Conservation (phyloP, 495 filamentous ascomycete species). For the Hamigera avellanea region DNA sequence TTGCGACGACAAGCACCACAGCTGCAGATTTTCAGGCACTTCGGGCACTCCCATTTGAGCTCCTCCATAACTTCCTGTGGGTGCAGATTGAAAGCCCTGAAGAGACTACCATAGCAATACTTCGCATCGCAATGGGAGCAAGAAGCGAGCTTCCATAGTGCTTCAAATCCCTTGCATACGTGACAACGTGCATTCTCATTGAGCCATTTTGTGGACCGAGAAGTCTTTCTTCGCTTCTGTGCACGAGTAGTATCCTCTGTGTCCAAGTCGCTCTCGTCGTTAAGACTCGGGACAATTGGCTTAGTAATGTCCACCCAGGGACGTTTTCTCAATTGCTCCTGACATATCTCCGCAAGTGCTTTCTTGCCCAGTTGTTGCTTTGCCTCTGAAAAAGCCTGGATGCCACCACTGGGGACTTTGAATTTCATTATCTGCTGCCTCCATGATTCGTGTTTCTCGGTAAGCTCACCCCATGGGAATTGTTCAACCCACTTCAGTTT, state of each 20-base stretch:
- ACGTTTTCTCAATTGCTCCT: constrained; percentile 65
- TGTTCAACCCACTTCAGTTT: constrained; percentile 86
- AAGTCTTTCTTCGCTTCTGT: constrained; percentile 37
- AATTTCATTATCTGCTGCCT: constrained; percentile 59
- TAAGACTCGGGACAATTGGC: constrained; percentile 8
- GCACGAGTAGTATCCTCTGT: constrained; percentile 24
- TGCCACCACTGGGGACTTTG: constrained; percentile 47
- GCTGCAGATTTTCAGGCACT: constrained; percentile 73
- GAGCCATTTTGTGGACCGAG: constrained; percentile 24
- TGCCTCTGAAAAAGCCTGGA: constrained; percentile 51
- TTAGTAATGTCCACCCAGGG: constrained; percentile 52
- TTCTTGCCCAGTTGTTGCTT: constrained; percentile 53
- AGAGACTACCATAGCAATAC: constrained; percentile 85
- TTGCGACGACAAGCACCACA: constrained; percentile 62
- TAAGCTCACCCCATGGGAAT: constrained; percentile 71
- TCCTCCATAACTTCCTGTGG: constrained; percentile 70
- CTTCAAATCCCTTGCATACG: constrained; percentile 64
- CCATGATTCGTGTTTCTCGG: constrained; percentile 71
- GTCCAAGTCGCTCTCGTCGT: constrained; percentile 7
- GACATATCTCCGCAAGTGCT: constrained; percentile 78
- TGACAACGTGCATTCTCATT: constrained; percentile 53
- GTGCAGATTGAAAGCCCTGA: constrained; percentile 77
- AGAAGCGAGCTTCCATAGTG: constrained; percentile 65
- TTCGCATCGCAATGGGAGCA: constrained; percentile 62
- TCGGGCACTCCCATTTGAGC: constrained; percentile 75